phyloP scores from a whole-genome alignment of 1,139 yeast genomes.

The Saccharomyces uvarum region DNA sequence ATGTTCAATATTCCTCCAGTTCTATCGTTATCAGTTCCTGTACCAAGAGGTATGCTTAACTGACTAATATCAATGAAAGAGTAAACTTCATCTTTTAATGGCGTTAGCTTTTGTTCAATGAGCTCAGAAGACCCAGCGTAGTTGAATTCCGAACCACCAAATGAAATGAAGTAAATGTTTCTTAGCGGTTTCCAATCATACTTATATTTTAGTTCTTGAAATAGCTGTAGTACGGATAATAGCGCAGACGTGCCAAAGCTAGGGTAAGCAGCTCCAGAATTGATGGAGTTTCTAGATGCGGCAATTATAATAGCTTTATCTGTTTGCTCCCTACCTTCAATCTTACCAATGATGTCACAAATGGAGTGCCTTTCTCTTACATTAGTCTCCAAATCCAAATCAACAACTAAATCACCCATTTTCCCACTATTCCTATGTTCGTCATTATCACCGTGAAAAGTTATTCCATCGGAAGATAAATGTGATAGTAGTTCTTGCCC shows the following conservation, averaged over 20 bases:
- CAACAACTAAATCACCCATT: slow-evolving; percentile 31
- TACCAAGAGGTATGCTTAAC: slow-evolving; percentile 42
- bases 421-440: slow-evolving; percentile 27
- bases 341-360: slow-evolving; percentile 74
- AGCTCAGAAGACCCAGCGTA: slow-evolving; percentile 80
- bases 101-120: slow-evolving; percentile 51
- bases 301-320: slow-evolving; percentile 74
- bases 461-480: slow-evolving; percentile 33
- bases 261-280: slow-evolving; percentile 68
- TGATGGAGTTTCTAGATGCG: slow-evolving; percentile 72
- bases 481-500: slow-evolving; percentile 45
- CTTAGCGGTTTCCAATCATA: slow-evolving; percentile 81
- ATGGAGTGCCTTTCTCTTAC: slow-evolving; percentile 57
- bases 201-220: slow-evolving; percentile 58
- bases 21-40: slow-evolving; percentile 41
- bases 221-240: slow-evolving; percentile 61
- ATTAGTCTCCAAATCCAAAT: slow-evolving; percentile 41
- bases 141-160: slow-evolving; percentile 79
- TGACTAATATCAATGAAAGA: slow-evolving; percentile 61
- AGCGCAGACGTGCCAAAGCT: slow-evolving; percentile 71
- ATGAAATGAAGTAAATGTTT: slow-evolving; percentile 73
- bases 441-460: slow-evolving; percentile 33
- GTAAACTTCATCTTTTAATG: slow-evolving; percentile 53
- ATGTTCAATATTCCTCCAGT: slow-evolving; percentile 36
- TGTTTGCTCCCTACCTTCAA: slow-evolving; percentile 73